These are phyloP conservation scores for Penicillium argentinense DNA, from an alignment of 495 filamentous ascomycete genomes.

Conservation along the genomic window DNA sequence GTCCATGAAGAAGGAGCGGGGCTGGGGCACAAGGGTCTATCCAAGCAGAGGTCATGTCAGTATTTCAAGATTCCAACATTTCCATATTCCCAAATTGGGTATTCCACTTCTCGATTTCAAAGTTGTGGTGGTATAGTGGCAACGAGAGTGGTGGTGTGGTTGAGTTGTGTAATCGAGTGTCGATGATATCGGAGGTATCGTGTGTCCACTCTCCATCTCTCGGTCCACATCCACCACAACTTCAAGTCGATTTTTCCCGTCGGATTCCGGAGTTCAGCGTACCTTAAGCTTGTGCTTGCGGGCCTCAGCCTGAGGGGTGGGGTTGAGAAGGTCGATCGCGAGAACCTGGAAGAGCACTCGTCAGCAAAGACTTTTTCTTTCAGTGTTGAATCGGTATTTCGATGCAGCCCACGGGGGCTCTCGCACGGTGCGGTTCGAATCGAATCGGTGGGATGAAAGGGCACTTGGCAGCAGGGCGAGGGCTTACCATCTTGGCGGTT, in stretches of 20 bases:
- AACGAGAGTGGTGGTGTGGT: background rate
- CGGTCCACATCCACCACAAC: slow-evolving; percentile 4
- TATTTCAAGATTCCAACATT: slow-evolving; percentile 10
- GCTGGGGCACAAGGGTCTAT: slow-evolving; percentile 88
- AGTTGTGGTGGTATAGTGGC: slow-evolving; percentile 1
- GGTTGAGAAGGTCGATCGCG: slow-evolving; percentile 99
- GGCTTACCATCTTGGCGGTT: slow-evolving; percentile 52
- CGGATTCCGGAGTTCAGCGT: slow-evolving; percentile 33
- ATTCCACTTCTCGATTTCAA: background rate
- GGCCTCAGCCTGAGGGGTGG: slow-evolving; percentile 89
- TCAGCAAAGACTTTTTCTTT: slow-evolving; percentile 8
- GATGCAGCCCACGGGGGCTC: background rate
- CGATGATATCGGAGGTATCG: background rate
- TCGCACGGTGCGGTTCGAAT: slow-evolving; percentile 5
- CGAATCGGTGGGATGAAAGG: slow-evolving; percentile 6
- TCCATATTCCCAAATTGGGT: background rate
- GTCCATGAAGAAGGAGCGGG: slow-evolving; percentile 99
- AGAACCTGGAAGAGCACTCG: slow-evolving; percentile 71
- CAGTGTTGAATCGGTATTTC: slow-evolving; percentile 7
- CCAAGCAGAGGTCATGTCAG: slow-evolving; percentile 13
- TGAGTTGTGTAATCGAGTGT: too few relatives aligned
- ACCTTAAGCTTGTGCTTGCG: slow-evolving; percentile 99
- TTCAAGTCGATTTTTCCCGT: slow-evolving; percentile 8
- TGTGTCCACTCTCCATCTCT: slow-evolving; percentile 3
- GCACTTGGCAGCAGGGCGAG: slow-evolving; percentile 12